A percentile compares a stretch with the other conserved stretches of the same genome.
These are phyloP conservation scores for Arthrobotrys sinensis DNA, from an alignment of 2,329 filamentous ascomycete genomes.

Conservation along the genomic window DNA sequence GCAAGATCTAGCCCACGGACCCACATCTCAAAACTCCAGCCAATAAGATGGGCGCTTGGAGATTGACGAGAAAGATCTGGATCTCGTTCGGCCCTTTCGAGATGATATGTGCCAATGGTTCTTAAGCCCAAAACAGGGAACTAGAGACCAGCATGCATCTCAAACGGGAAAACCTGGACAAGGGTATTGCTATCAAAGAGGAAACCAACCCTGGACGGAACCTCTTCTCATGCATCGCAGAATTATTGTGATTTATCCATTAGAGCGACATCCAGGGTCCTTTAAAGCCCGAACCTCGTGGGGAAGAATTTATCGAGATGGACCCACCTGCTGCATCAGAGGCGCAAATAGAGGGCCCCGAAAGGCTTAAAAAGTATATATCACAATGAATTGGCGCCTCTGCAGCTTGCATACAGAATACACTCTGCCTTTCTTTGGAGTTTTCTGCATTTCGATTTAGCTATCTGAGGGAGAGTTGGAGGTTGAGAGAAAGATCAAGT, in stretches of 20 bases:
- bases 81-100: conserved; percentile 60
- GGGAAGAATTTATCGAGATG: conserved; percentile 50
- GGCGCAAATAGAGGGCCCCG: conserved; percentile 42
- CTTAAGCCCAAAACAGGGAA: conserved; percentile 57
- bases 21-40: conserved; percentile 43
- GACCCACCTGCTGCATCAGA: conserved; percentile 57
- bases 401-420: conserved; percentile 16
- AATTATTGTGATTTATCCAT: conserved; percentile 45
- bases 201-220: conserved; percentile 41
- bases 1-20: conserved; percentile 58
- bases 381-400: conserved; percentile 49
- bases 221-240: conserved; percentile 39
- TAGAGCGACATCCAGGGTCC: conserved; percentile 38
- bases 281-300: conserved; percentile 58
- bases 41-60: conserved; percentile 58
- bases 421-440: neutral
- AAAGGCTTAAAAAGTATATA: conserved; percentile 52
- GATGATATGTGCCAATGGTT: conserved; percentile 47
- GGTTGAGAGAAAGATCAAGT: conserved; percentile 20
- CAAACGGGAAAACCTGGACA: conserved; percentile 59
- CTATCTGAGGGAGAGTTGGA: neutral
- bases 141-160: conserved; percentile 46
- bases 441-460: conserved; percentile 29
- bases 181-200: conserved; percentile 56
- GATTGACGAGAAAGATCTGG: conserved; percentile 62